A percentile compares a stretch with the other conserved stretches of the same genome.
phyloP scores from a whole-genome alignment of 345 rosid genomes.

The Microcos paniculata region DNA sequence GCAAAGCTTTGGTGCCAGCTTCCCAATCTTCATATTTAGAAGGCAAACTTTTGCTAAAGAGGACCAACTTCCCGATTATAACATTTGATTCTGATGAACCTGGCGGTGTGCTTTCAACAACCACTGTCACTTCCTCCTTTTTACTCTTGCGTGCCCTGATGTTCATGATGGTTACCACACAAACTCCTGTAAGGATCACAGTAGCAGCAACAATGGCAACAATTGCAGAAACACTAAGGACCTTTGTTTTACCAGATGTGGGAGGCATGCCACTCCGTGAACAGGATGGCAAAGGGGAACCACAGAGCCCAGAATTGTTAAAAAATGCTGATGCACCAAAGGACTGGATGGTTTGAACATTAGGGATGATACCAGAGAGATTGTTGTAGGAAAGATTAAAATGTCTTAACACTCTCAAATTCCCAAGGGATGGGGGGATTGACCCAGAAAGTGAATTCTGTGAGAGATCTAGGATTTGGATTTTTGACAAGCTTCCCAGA shows the following conservation, averaged over 20 bases:
- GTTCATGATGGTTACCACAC: slow-evolving; percentile 78
- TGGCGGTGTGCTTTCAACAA: slow-evolving; percentile 73
- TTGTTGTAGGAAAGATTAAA: slow-evolving; percentile 78
- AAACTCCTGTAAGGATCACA: slow-evolving; percentile 78
- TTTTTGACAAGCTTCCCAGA: slow-evolving; percentile 55
- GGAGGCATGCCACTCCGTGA: slow-evolving; percentile 30
- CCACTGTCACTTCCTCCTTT: slow-evolving; percentile 43
- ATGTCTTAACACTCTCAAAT: slow-evolving; percentile 41
- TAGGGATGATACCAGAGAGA: slow-evolving; percentile 75
- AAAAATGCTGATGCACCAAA: slow-evolving; percentile 71
- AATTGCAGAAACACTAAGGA: slow-evolving; percentile 74
- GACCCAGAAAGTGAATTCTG: slow-evolving; percentile 65
- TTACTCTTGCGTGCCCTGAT: slow-evolving; percentile 60
- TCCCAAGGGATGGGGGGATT: slow-evolving; percentile 72
- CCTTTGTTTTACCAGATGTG: slow-evolving; percentile 37
- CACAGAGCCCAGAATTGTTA: slow-evolving; percentile 76
- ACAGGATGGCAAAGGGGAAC: slow-evolving; percentile 72
- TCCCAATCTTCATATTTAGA: slow-evolving; percentile 98
- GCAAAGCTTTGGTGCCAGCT: slow-evolving; percentile 85
- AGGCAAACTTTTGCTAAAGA: slow-evolving; percentile 90
- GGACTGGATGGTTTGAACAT: slow-evolving; percentile 39
- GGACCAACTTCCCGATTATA: slow-evolving; percentile 85
- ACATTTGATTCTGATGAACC: slow-evolving; percentile 70
- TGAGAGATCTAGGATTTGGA: slow-evolving; percentile 68
- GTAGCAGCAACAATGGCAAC: slow-evolving; percentile 85